Evolutionary conservation across 768 basidiomycete genomes (phyloP).

Genomic region (Rossbeevera mucosa): DNA sequence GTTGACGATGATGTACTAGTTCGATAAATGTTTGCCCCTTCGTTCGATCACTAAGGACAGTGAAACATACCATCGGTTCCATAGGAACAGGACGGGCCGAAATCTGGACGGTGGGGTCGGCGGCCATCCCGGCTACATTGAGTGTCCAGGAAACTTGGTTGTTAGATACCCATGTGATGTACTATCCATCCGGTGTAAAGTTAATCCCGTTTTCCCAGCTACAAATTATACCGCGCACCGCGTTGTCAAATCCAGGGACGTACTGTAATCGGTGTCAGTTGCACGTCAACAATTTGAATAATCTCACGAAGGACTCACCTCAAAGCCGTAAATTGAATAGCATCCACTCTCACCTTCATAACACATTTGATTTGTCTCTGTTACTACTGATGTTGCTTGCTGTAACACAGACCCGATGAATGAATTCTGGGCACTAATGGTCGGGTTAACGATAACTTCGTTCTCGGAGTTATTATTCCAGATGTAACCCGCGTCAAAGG

Average conservation of each 20-base stretch:
- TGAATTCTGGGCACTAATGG: constrained; percentile 53
- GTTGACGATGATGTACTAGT: constrained; percentile 51
- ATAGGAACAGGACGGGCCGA: constrained; percentile 64
- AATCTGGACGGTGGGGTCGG: constrained; percentile 58
- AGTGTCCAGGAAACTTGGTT: constrained; percentile 72
- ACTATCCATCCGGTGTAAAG: constrained; percentile 36
- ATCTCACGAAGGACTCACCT: constrained; percentile 36
- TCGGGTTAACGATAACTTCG: constrained; percentile 51
- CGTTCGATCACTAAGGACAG: background rate
- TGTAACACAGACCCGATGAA: constrained; percentile 70
- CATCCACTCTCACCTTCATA: constrained; percentile 62
- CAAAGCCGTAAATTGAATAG: constrained; percentile 77
- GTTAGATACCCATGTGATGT: constrained; percentile 81
- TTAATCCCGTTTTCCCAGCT: background rate
- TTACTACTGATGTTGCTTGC: constrained; percentile 74
- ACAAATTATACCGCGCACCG: constrained; percentile 36
- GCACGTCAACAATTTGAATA: background rate
- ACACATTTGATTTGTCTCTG: constrained; percentile 60
- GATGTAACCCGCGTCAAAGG: constrained; percentile 68
- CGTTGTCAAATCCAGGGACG: constrained; percentile 61
- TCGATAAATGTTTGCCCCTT: background rate
- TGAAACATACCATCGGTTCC: constrained; percentile 73
- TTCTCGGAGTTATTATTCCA: constrained; percentile 64
- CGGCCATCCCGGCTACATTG: constrained; percentile 58
- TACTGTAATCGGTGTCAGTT: constrained; percentile 16